phyloP scores from a whole-genome alignment of 139 green algal species.

The Chlamydomonas sphaeroides region DNA sequence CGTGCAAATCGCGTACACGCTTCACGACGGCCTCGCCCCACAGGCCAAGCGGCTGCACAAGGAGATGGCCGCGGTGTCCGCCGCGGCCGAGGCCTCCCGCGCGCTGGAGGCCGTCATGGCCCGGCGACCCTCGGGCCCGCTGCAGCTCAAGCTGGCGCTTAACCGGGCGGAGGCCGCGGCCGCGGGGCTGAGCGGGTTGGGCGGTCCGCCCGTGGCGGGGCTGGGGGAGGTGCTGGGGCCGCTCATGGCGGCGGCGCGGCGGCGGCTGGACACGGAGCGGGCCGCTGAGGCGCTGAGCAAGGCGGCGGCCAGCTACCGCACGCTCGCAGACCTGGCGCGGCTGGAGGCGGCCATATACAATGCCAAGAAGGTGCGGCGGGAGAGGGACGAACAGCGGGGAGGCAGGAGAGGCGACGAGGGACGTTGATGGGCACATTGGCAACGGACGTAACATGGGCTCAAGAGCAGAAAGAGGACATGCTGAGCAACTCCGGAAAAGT shows the following conservation, averaged over 20 bases:
- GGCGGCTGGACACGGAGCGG: conserved; percentile 73
- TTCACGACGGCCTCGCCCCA: too few species aligned
- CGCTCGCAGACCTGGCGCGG: conserved; percentile 68
- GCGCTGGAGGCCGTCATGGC: conserved; percentile 66
- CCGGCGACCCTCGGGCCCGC: conserved; percentile 45
- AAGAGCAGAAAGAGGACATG: too few species aligned
- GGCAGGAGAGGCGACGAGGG: too few species aligned
- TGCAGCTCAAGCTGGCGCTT: conserved; percentile 61
- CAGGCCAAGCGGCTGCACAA: conserved; percentile 78
- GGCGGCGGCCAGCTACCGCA: conserved; percentile 54
- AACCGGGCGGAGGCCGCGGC: conserved; percentile 67
- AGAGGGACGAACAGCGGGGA: too few species aligned
- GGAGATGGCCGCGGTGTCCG: conserved; percentile 75
- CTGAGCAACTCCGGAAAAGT: too few species aligned
- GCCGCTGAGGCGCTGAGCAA: conserved; percentile 69
- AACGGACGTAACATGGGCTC: too few species aligned
- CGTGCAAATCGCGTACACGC: too few species aligned
- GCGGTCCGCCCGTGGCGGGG: conserved; percentile 15
- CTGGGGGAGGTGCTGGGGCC: conserved; percentile 41
- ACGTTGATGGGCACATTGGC: too few species aligned
- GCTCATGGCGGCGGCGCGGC: conserved; percentile 51
- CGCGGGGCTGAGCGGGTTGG: conserved; percentile 19
- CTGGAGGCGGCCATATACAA: conserved; percentile 79
- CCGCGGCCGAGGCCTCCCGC: conserved; percentile 66
- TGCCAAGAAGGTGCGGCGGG: conserved; percentile 62